phyloP scores from a whole-genome alignment of 352 stramenopile species.

The Thraustochytrium sp. region DNA sequence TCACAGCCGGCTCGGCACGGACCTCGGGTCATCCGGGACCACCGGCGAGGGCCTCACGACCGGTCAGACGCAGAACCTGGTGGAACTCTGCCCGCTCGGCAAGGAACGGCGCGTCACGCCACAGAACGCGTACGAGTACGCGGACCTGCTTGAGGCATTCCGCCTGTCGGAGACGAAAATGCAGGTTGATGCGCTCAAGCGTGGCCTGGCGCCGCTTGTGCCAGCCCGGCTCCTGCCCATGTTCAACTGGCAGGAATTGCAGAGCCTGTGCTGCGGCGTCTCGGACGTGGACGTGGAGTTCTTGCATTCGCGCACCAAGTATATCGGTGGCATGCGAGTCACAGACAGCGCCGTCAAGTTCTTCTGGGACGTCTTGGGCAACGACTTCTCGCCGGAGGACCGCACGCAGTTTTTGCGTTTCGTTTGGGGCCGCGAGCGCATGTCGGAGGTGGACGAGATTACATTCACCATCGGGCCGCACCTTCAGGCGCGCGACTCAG shows the following conservation, averaged over 20 bases:
- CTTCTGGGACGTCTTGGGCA: slow-evolving; percentile 30
- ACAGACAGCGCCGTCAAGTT: not conserved
- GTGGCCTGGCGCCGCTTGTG: not conserved
- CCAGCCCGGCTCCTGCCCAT: slow-evolving; percentile 17
- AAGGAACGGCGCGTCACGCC: slow-evolving; percentile 4
- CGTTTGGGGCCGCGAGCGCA: slow-evolving; percentile 24
- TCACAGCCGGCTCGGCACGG: not conserved
- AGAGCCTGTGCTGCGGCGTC: slow-evolving; percentile 17
- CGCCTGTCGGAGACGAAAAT: not conserved
- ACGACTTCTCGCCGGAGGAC: slow-evolving; percentile 31
- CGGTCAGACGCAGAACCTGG: not conserved
- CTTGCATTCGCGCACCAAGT: slow-evolving; percentile 31
- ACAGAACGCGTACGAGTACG: slow-evolving; percentile 10
- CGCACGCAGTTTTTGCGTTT: slow-evolving; percentile 36
- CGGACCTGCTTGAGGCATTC: slow-evolving; percentile 19
- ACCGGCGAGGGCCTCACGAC: not conserved
- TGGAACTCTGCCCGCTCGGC: slow-evolving; percentile 24
- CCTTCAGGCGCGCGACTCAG: slow-evolving; percentile 13
- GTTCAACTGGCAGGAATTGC: slow-evolving; percentile 35
- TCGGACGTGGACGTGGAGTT: slow-evolving; percentile 39
- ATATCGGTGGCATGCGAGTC: not conserved
- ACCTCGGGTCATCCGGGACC: not conserved
- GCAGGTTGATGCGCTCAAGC: slow-evolving; percentile 12
- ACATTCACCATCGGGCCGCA: slow-evolving; percentile 30
- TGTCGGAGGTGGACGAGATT: slow-evolving; percentile 17